Evolutionary conservation across 129 eudicot species (phyloP).

Genomic region (Flaveria trinervia): DNA sequence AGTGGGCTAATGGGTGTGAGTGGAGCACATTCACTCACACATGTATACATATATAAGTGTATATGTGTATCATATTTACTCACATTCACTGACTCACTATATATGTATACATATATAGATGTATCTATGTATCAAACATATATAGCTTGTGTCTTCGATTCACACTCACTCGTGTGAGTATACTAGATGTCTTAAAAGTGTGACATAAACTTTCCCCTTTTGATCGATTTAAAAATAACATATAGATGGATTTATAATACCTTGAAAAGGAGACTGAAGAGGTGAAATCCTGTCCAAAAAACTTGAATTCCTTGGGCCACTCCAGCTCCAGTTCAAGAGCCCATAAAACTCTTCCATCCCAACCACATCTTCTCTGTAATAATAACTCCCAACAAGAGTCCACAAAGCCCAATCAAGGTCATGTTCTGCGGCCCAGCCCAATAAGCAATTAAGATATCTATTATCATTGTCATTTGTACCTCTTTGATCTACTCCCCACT

Average conservation of each 20-base stretch:
- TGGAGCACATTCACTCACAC: too few relatives aligned
- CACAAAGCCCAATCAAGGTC: slow-evolving; percentile 88
- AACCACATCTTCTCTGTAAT: slow-evolving; percentile 63
- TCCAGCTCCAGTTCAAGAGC: slow-evolving; percentile 60
- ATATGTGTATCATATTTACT: too few relatives aligned
- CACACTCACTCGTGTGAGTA: too few relatives aligned
- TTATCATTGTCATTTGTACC: slow-evolving; percentile 79
- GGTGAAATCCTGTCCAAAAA: slow-evolving; percentile 60
- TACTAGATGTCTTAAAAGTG: too few relatives aligned
- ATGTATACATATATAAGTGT: too few relatives aligned
- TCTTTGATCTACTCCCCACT: slow-evolving; percentile 75
- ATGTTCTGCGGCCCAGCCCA: slow-evolving; percentile 71
- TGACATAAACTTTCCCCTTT: too few relatives aligned
- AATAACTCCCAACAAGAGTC: slow-evolving; percentile 75
- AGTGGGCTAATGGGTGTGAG: too few relatives aligned
- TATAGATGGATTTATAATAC: slow-evolving; percentile 23
- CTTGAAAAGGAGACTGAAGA: slow-evolving; percentile 71
- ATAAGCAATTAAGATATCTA: slow-evolving; percentile 68
- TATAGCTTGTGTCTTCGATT: too few relatives aligned
- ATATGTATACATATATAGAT: too few relatives aligned
- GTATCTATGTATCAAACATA: too few relatives aligned
- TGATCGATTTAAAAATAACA: too few relatives aligned
- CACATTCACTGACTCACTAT: too few relatives aligned
- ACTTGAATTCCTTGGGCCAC: slow-evolving; percentile 55
- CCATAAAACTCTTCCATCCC: slow-evolving; percentile 75